Percentiles rank a stretch among this genome's conserved stretches.
phyloP scores from a whole-genome alignment of 2,329 filamentous ascomycete genomes.

The Aureobasidium sp. region DNA sequence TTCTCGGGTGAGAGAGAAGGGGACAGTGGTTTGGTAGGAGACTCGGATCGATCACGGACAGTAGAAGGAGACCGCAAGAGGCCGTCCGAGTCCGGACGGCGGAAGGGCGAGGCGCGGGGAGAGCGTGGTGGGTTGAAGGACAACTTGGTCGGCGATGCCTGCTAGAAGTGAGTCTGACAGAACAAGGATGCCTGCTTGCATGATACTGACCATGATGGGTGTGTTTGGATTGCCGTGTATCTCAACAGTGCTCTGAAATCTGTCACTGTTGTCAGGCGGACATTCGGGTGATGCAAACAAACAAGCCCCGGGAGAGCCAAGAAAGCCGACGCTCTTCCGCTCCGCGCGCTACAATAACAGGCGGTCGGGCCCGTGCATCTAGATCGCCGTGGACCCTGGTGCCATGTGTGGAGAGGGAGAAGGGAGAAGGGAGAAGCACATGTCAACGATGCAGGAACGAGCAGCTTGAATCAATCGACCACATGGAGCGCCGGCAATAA shows the following conservation, averaged over 20 bases:
- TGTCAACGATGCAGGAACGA: background rate
- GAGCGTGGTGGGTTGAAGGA: constrained; percentile 40
- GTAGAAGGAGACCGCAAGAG: constrained; percentile 33
- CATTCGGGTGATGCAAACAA: constrained; percentile 4
- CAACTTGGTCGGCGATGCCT: constrained; percentile 21
- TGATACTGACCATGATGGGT: background rate
- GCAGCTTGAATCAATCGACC: background rate
- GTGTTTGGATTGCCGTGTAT: background rate
- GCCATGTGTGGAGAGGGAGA: background rate
- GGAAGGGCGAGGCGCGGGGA: constrained; percentile 39
- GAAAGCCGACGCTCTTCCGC: background rate
- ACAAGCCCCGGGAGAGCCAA: constrained; percentile 1
- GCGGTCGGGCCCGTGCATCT: background rate
- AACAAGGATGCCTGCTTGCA: too few relatives aligned
- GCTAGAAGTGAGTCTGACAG: background rate
- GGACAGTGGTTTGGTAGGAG: constrained; percentile 19
- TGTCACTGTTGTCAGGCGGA: constrained; percentile 1
- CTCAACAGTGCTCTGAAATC: background rate
- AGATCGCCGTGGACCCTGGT: constrained; percentile 7
- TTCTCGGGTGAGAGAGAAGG: constrained; percentile 19
- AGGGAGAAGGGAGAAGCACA: background rate
- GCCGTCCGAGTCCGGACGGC: constrained; percentile 35
- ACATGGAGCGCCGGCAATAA: background rate
- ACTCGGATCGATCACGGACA: constrained; percentile 24
- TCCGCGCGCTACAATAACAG: background rate